These are phyloP conservation scores for Mucor lusitanicus DNA, from an alignment of 371 early-diverging fungal species.

Conservation along the genomic window DNA sequence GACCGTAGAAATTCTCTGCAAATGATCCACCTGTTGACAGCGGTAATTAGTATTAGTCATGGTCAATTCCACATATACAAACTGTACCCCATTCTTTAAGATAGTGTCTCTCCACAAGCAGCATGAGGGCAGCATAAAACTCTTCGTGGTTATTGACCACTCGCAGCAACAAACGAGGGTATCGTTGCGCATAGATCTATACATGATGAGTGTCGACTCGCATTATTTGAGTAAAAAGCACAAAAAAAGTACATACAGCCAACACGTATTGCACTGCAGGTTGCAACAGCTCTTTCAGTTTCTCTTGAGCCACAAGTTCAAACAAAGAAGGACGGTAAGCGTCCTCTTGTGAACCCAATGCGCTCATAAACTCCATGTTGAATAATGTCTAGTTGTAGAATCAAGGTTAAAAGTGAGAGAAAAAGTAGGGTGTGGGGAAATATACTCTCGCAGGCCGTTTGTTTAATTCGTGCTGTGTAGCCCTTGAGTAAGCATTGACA, in stretches of 20 bases:
- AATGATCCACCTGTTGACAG: conserved; percentile 72
- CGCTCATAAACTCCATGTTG: conserved; percentile 86
- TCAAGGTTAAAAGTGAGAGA: not conserved
- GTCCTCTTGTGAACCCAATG: conserved; percentile 72
- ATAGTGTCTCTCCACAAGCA: conserved; percentile 81
- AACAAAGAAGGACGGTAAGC: conserved; percentile 84
- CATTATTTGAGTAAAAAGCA: not conserved
- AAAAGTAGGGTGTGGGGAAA: conserved; percentile 1
- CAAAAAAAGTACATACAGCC: conserved; percentile 54
- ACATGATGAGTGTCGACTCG: not conserved
- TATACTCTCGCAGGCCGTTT: not conserved
- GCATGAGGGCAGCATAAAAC: conserved; percentile 74
- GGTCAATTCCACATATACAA: not conserved
- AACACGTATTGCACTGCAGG: conserved; percentile 88
- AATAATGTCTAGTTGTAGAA: not conserved
- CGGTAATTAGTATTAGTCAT: conserved; percentile 8
- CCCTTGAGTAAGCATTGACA: not conserved
- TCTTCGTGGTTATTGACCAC: conserved; percentile 82
- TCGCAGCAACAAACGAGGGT: conserved; percentile 81
- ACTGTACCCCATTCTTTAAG: conserved; percentile 75
- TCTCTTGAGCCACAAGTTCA: conserved; percentile 86
- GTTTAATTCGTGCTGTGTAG: conserved; percentile 1
- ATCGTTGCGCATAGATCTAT: conserved; percentile 85
- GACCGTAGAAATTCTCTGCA: conserved; percentile 92
- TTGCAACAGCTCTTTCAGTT: conserved; percentile 78